Conservation (phyloP, 176 grass and related monocot species). For the Ensete glaucum region DNA sequence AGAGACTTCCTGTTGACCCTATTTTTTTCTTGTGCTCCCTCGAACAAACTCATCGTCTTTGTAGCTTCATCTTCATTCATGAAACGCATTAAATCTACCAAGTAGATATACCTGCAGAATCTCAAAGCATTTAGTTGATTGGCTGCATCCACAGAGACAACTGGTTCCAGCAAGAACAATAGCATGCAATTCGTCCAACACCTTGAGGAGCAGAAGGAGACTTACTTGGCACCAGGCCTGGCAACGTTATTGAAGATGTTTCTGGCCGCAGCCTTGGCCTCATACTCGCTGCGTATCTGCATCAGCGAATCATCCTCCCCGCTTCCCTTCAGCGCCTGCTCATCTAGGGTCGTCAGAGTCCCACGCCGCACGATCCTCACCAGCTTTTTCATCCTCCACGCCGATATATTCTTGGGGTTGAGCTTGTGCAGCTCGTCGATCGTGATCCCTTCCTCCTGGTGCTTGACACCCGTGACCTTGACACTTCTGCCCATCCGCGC, state of each 20-base stretch:
- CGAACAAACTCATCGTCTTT: constrained; percentile 66
- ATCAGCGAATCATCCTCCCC: constrained; percentile 50
- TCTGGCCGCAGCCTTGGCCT: constrained; percentile 85
- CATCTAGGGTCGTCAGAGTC: constrained; percentile 66
- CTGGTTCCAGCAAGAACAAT: background rate
- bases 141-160: background rate
- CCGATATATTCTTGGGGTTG: constrained; percentile 86
- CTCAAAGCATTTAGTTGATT: background rate
- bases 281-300: constrained; percentile 74
- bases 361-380: constrained; percentile 83
- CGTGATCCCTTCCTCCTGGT: constrained; percentile 56
- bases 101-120: constrained; percentile 64
- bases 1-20: constrained; percentile 65
- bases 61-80: constrained; percentile 60
- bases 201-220: background rate
- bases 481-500: constrained; percentile 28
- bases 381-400: constrained; percentile 95
- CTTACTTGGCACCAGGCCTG: constrained; percentile 63
- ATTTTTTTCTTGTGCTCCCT: constrained; percentile 59
- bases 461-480: constrained; percentile 29
- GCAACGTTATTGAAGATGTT: constrained; percentile 80
- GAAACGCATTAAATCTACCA: constrained; percentile 64
- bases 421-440: constrained; percentile 84
- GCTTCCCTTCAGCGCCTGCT: constrained; percentile 34
- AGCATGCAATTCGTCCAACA: background rate